Evolutionary conservation across 129 eudicot genomes (phyloP).

Genomic region (Lactuca sativa): DNA sequence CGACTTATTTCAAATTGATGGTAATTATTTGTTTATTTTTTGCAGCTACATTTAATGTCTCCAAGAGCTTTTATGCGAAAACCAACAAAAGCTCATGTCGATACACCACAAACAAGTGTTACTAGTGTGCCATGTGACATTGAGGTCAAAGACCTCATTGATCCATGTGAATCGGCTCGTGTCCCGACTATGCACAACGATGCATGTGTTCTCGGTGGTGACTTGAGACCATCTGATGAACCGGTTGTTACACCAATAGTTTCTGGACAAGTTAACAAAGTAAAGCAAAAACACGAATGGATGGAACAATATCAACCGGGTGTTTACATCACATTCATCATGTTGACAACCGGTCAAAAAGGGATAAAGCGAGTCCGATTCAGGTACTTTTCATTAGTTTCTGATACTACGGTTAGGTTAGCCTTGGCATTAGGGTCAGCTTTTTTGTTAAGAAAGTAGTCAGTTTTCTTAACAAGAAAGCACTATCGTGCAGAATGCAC

Average conservation of each 20-base stretch:
- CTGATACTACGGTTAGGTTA: neutral
- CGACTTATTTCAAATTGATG: neutral
- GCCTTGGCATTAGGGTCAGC: neutral
- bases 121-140: slow-evolving; percentile 14
- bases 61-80: slow-evolving; percentile 42
- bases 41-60: slow-evolving; percentile 56
- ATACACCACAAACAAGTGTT: slow-evolving; percentile 21
- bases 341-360: slow-evolving; percentile 49
- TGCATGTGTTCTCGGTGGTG: neutral
- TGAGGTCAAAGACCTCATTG: slow-evolving; percentile 24
- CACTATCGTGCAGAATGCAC: neutral
- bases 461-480: neutral
- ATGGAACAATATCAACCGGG: slow-evolving; percentile 59
- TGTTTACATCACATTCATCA: slow-evolving; percentile 48
- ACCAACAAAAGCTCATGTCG: slow-evolving; percentile 34
- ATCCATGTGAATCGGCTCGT: slow-evolving; percentile 29
- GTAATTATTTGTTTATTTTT: slow-evolving; percentile 5
- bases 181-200: slow-evolving; percentile 11
- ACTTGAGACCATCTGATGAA: slow-evolving; percentile 30
- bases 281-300: slow-evolving; percentile 43
- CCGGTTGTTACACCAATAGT: slow-evolving; percentile 7
- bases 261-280: slow-evolving; percentile 12
- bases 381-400: slow-evolving; percentile 45
- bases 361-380: slow-evolving; percentile 61
- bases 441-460: no score